Conservation (phyloP, 1,139 yeast genomes). For the Magnusiomyces paraingens region DNA sequence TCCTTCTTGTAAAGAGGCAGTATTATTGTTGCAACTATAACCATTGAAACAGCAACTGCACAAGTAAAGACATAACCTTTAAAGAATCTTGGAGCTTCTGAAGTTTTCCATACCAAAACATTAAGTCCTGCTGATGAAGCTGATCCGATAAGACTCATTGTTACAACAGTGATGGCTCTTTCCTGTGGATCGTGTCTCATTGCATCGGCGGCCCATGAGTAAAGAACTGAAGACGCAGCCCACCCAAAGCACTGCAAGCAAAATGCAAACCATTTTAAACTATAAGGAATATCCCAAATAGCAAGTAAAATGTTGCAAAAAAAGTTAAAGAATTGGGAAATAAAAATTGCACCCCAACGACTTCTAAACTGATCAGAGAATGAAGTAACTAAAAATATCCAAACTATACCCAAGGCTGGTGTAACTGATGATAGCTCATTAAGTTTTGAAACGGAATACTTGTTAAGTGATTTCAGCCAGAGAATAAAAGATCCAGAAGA, state of each 20-base stretch:
- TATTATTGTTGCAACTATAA: conserved; percentile 43
- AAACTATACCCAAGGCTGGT: conserved; percentile 49
- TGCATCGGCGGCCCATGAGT: conserved; percentile 21
- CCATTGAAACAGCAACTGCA: conserved; percentile 44
- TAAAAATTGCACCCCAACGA: conserved; percentile 51
- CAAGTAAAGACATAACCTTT: conserved; percentile 52
- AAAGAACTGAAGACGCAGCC: conserved; percentile 39
- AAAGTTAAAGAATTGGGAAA: conserved; percentile 46
- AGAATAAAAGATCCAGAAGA: conserved; percentile 47
- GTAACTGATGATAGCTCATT: conserved; percentile 42
- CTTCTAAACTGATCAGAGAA: conserved; percentile 48
- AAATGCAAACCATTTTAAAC: conserved; percentile 45
- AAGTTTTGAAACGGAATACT: conserved; percentile 37
- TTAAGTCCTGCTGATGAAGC: conserved; percentile 21
- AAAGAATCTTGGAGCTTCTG: conserved; percentile 45
- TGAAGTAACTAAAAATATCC: conserved; percentile 41
- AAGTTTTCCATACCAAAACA: conserved; percentile 40
- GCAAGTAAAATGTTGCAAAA: conserved; percentile 41
- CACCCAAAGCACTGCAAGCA: conserved; percentile 41
- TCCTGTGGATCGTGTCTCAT: conserved; percentile 29
- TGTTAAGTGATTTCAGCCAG: conserved; percentile 43
- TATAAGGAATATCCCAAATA: conserved; percentile 41
- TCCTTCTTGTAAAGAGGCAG: conserved; percentile 53
- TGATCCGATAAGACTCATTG: conserved; percentile 38
- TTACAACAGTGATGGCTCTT: conserved; percentile 37